phyloP scores from a whole-genome alignment of 2,329 filamentous ascomycete species.

The Aspergillus texensis region DNA sequence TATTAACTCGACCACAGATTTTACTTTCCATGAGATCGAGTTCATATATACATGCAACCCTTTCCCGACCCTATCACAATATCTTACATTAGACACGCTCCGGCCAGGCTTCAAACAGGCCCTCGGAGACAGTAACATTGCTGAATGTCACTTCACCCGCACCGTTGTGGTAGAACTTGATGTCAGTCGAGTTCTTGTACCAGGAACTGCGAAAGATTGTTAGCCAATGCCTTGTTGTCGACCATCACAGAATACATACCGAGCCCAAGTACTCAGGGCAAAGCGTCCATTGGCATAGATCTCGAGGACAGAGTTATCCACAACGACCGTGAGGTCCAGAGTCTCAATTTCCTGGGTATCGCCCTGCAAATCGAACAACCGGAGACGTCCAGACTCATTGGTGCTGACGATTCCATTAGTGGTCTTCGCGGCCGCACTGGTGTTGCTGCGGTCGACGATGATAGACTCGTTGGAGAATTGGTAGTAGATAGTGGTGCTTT shows the following conservation, averaged over 20 bases:
- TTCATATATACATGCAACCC: not conserved
- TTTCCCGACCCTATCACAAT: not conserved
- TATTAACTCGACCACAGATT: not conserved
- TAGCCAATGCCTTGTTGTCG: conserved; percentile 4
- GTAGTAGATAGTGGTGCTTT: conserved; percentile 22
- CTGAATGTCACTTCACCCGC: conserved; percentile 18
- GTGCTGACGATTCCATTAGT: conserved; percentile 16
- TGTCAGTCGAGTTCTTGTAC: conserved; percentile 23
- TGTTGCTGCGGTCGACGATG: conserved; percentile 22
- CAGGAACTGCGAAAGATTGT: conserved; percentile 15
- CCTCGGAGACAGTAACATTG: conserved; percentile 19
- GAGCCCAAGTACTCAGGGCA: conserved; percentile 22
- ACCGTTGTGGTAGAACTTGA: conserved; percentile 23
- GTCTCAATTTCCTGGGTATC: conserved; percentile 15
- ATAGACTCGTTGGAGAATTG: conserved; percentile 27
- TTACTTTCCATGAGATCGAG: not conserved
- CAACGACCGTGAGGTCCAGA: conserved; percentile 22
- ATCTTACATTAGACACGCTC: conserved; percentile 4
- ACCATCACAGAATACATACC: conserved; percentile 11
- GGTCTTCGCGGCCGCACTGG: conserved; percentile 21
- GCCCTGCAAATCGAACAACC: conserved; percentile 20
- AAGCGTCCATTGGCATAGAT: conserved; percentile 25
- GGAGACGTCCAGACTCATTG: conserved; percentile 18
- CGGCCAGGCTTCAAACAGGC: conserved; percentile 25
- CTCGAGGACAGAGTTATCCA: conserved; percentile 23